Evolutionary conservation across 768 basidiomycete genomes (phyloP), one percentile per base, ranked within the genome.

Genomic region (Asterophora parasitica): DNA sequence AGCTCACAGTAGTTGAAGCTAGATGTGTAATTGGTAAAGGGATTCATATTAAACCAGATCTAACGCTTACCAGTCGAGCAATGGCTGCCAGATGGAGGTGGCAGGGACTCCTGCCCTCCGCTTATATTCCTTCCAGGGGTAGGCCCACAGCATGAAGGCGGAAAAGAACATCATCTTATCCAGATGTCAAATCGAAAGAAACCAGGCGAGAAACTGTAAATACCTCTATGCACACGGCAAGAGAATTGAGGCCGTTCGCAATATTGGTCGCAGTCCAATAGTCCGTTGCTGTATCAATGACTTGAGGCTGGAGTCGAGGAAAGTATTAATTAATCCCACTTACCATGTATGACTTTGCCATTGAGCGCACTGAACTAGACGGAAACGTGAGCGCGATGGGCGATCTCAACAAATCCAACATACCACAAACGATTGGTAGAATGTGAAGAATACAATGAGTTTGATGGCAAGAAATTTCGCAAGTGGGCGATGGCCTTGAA

Each of bases 391-490:
- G 30, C 9, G 9, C 2, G 30, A 31, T 31, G 30, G n/a, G 12
- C 30, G 12, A 3, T 31, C 12, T 12, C 30, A 31, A 31, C 4
- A 4, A 12, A 12, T 31, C 30, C 30, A 10, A 68, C 83, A 43
- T 58, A 86, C 83, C 42, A 89, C 64, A 58, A 91, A 85, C 1
- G 77, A 74, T 58, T 93, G 92, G 63, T 93, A 94, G 65, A 89
- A 93, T 0, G 90, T 92, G 62, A 87, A 81, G 79, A 91, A 82
- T 36, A 91, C 86, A 42, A 91, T 86, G 27, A 88, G 67, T 64
- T 94, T 94, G 71, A 95, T 92, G 2, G 80, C 69, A 50, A 93
- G 61, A 64, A 95, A 95, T 69, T 94, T 94, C 15, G 83, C 79
- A 27, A 93, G 68, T 23, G 92, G 93, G 16, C 84, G 75, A 13